Base-by-base conservation (phyloP, 345 rosid species). In the Corchorus capsularis region DNA sequence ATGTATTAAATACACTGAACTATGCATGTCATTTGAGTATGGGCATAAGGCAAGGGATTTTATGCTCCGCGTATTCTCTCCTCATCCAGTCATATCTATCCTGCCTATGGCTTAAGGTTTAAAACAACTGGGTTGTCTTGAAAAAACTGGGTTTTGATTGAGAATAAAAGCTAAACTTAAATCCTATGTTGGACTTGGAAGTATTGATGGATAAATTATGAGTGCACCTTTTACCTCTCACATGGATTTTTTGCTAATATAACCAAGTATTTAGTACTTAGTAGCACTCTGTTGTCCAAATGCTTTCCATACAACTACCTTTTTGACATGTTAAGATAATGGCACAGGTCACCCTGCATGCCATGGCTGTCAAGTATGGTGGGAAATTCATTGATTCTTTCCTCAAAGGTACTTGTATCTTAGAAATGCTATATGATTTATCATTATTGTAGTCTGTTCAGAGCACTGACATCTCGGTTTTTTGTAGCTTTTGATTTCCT, bases 341-440 rank as follows among this genome's bases (percentile, higher is more conserved):
- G 45, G 60, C 66, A 54, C 86, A 93, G 98, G 90, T 92, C 22
- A 70, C 82, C 45, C 78, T 89, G 73, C 97, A 84, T 82, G 89
- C 91, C 70, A 83, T 92, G 94, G 93, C 94, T 82, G 88, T 93
- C 83, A 93, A 93, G 79, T 93, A 86, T 73, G 92, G 98, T 47
- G 97, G 97, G 77, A 93, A 88, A 79, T 93, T 83, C 82, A 85
- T 93, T 37, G 93, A 89, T 73, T 78, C 86, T 45, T 93, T 93
- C 83, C 89, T 91, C 14, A 93, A 92, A 90, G 94, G 98, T 90
- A 86, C 7, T 15, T 46, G 4, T 46, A 66, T 9, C 60, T 80
- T 71, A 22, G 55, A 55, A 54, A 54, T 45, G 27, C n/a, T 72
- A 20, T 57, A 41, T 32, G 52, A 22, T 16, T 22, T 52, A 65